These are phyloP conservation scores for Aspergillus diversus DNA, from an alignment of 495 filamentous ascomycete genomes.

Conservation along the genomic window DNA sequence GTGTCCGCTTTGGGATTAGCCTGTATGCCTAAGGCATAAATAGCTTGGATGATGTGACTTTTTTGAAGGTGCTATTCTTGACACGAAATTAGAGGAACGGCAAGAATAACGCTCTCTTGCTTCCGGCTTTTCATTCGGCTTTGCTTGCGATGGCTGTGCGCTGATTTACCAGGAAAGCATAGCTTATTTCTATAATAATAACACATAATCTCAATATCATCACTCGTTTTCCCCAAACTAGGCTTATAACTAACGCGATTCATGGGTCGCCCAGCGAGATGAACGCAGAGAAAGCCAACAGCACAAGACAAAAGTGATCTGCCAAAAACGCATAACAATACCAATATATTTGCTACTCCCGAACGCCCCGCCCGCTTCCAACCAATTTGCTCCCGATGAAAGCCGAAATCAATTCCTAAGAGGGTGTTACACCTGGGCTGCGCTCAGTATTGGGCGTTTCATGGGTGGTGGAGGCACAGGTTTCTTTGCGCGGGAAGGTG, in stretches of 20 bases:
- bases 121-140: no score
- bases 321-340: constrained; percentile 13
- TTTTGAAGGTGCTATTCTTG: background rate
- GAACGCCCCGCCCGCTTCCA: background rate
- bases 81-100: background rate
- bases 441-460: constrained; percentile 48
- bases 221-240: background rate
- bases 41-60: background rate
- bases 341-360: background rate
- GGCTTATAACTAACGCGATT: constrained; percentile 2
- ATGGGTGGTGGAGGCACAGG: constrained; percentile 64
- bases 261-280: constrained; percentile 18
- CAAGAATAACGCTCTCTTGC: background rate
- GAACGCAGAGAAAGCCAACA: constrained; percentile 13
- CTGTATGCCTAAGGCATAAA: background rate
- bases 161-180: background rate
- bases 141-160: background rate
- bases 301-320: constrained; percentile 1
- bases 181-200: constrained; percentile 14
- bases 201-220: constrained; percentile 14
- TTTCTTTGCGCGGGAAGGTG: constrained; percentile 79
- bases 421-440: constrained; percentile 28
- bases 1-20: constrained; percentile 23
- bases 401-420: background rate
- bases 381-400: background rate